These are phyloP conservation scores for Pestalotiopsis sp. DNA, from an alignment of 2,329 filamentous ascomycete species.

Conservation along the genomic window DNA sequence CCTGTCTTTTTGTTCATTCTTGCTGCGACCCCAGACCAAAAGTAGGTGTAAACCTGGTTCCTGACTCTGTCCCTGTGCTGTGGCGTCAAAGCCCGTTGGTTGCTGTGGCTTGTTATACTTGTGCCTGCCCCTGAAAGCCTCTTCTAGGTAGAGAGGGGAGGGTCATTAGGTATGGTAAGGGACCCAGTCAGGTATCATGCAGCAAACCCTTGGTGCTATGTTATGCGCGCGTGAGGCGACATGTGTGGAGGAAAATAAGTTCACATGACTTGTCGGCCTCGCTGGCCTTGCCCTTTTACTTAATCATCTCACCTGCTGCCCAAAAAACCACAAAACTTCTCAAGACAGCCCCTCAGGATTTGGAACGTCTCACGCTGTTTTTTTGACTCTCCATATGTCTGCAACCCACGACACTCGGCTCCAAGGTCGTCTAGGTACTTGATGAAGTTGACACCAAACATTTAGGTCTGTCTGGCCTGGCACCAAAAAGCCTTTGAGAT, in stretches of 20 bases:
- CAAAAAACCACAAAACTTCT: neutral
- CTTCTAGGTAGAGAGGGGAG: neutral
- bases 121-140: neutral
- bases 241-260: neutral
- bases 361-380: neutral
- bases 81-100: neutral
- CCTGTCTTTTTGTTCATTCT: neutral
- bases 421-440: neutral
- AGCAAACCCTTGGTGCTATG: neutral
- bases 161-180: neutral
- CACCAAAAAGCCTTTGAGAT: neutral
- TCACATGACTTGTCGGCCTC: neutral
- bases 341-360: neutral
- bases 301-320: neutral
- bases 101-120: neutral
- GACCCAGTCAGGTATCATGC: neutral
- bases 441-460: neutral
- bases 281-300: neutral
- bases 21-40: neutral
- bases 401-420: neutral
- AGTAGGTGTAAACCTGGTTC: neutral
- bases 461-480: neutral
- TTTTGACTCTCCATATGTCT: neutral
- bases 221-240: neutral
- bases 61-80: neutral